Base-by-base conservation (phyloP, 108 stramenopile species). In the Cyclotella sp. region DNA sequence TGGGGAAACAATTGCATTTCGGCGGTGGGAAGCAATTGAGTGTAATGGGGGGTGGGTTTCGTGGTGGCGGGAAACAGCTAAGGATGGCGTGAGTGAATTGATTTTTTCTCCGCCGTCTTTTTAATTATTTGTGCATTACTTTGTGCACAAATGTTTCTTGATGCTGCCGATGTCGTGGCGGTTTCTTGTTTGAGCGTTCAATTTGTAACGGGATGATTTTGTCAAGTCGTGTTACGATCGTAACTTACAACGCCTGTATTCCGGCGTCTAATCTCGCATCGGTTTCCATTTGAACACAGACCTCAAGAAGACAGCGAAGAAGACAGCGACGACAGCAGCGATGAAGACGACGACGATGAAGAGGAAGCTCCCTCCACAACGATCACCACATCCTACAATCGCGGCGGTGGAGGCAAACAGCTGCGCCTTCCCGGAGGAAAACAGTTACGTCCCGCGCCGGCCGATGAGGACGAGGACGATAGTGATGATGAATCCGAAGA, bases 341-440 rank as follows among this genome's bases (percentile, higher is more conserved):
- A 68, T 47, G 82, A 68, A 14, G 63, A 68, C 42, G 75, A 68
- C 44, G 68, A 71, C 27, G 82, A 82, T 0, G 82, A 84, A 13
- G 83, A 80, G 34, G 85, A 78, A 44, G 81, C 61, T 18, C 75
- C 64, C 52, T 29, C 59, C 72, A 57, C 61, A 62, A 51, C 72
- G 43, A 60, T 34, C 27, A 65, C 72, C 26, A 42, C 53, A 3
- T 55, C 72, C 3, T 30, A 13, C 22, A 26, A n/a, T 46, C 41
- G 69, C 49, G 63, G 72, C 21, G 89, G 85, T 44, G 89, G 90
- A 30, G 91, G 93, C 42, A 94, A 94, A 67, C 91, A 90, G 51
- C 82, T 95, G n/a, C 77, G 85, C 51, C 75, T 84, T 19, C 69
- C 83, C 0, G 82, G 86, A 16, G 93, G 93, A n/a, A 94, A 94